Percentiles rank a stretch among this genome's conserved stretches.
Conservation (phyloP, 1,284 basidiomycete species). For the Boletus smithii region DNA sequence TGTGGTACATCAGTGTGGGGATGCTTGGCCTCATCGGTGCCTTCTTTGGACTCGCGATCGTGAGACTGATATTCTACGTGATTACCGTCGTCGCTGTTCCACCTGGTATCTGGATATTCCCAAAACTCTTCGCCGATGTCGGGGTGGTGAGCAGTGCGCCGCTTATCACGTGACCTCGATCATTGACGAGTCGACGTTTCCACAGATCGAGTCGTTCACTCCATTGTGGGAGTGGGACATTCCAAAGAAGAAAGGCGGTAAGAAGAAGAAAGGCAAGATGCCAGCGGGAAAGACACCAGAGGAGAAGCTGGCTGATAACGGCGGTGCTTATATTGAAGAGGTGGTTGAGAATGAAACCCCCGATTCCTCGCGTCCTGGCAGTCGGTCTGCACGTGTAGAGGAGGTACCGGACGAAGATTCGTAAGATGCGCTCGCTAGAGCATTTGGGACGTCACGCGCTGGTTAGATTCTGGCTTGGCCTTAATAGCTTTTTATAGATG, state of each 20-base stretch:
- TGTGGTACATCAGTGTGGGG: conserved; percentile 91
- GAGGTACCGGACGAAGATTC: conserved; percentile 57
- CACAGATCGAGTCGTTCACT: conserved; percentile 93
- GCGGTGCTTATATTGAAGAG: conserved; percentile 53
- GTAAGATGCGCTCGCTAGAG: conserved; percentile 4
- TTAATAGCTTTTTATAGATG: neutral
- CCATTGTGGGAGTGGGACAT: conserved; percentile 98
- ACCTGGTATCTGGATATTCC: conserved; percentile 99
- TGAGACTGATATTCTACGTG: conserved; percentile 92
- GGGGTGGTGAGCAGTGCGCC: conserved; percentile 78
- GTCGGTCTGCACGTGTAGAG: conserved; percentile 55
- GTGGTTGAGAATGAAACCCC: conserved; percentile 44
- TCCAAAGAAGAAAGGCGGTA: conserved; percentile 79
- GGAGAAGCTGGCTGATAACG: conserved; percentile 36
- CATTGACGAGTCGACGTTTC: conserved; percentile 1
- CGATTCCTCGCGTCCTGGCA: conserved; percentile 55
- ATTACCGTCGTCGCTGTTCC: conserved; percentile 84
- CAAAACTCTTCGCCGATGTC: conserved; percentile 96
- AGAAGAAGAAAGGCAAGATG: conserved; percentile 60
- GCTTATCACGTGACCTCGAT: conserved; percentile 6
- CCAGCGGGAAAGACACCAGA: conserved; percentile 24
- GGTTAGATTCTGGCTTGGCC: neutral
- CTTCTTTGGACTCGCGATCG: conserved; percentile 90
- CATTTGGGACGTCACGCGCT: neutral
- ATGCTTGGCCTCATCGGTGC: conserved; percentile 87